phyloP scores from a whole-genome alignment of 371 early-diverging fungal genomes.

The Cladochytrium tenue region DNA sequence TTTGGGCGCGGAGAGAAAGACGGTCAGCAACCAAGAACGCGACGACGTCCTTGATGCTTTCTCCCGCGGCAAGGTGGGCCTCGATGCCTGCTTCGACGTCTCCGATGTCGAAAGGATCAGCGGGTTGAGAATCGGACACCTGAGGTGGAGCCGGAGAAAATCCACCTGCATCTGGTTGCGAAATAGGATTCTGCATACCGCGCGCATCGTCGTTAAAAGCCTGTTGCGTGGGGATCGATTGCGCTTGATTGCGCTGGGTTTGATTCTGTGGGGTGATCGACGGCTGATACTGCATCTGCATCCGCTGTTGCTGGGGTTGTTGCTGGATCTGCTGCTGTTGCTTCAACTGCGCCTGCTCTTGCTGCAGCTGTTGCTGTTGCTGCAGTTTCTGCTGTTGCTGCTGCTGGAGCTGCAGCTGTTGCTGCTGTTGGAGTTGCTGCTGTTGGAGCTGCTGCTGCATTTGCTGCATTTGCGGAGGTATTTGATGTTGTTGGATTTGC shows the following conservation, averaged over 20 bases:
- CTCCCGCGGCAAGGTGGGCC: constrained; percentile 6
- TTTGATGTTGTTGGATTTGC: no score
- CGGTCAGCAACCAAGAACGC: constrained; percentile 45
- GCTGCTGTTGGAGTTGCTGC: constrained; percentile 8
- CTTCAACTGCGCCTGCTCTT: neutral
- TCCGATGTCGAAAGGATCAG: constrained; percentile 13
- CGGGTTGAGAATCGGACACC: no score
- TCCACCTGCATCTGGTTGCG: no score
- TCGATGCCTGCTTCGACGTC: constrained; percentile 1
- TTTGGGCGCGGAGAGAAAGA: constrained; percentile 69
- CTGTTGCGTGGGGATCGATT: neutral
- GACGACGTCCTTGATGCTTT: constrained; percentile 5
- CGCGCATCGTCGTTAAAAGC: no score
- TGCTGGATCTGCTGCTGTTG: constrained; percentile 1
- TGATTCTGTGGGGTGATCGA: neutral
- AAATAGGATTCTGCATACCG: no score
- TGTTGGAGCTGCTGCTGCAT: no score
- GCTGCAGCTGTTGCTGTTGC: constrained; percentile 13
- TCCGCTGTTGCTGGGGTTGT: no score
- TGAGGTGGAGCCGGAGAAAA: no score
- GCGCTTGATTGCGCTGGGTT: neutral
- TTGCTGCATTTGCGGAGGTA: no score
- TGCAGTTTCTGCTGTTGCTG: constrained; percentile 3
- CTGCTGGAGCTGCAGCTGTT: neutral
- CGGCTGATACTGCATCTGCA: neutral